phyloP scores from a whole-genome alignment of 1,284 basidiomycete species.

The Somion occarium region DNA sequence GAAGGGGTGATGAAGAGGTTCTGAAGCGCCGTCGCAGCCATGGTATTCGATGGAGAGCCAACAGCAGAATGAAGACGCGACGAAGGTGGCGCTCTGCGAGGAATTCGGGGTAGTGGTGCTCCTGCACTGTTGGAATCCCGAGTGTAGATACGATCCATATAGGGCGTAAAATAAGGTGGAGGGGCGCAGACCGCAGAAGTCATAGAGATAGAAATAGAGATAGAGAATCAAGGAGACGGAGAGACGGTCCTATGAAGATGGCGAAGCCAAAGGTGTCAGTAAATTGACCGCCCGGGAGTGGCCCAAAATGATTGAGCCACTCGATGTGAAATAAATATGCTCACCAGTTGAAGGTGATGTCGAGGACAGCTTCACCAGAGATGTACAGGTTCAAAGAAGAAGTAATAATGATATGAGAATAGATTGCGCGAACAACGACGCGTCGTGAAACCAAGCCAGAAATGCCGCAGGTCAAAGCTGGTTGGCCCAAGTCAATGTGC shows the following conservation, averaged over 20 bases:
- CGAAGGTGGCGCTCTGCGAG: slow-evolving; percentile 37
- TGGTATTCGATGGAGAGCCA: slow-evolving; percentile 8
- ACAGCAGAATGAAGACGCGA: slow-evolving; percentile 4
- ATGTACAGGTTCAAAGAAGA: too few species aligned
- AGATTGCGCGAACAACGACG: neutral
- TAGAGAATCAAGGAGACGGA: too few species aligned
- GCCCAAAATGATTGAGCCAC: too few species aligned
- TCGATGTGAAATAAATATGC: too few species aligned
- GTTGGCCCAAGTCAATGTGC: neutral
- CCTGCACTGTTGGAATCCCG: slow-evolving; percentile 49
- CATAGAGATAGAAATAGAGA: slow-evolving; percentile 8
- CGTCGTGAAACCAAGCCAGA: neutral
- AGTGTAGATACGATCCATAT: slow-evolving; percentile 29
- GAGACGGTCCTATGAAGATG: too few species aligned
- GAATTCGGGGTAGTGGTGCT: slow-evolving; percentile 50
- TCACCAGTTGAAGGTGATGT: too few species aligned
- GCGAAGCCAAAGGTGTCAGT: too few species aligned
- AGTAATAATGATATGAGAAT: too few species aligned
- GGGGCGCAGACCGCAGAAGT: slow-evolving; percentile 10
- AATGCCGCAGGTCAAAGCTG: neutral
- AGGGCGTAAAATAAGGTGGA: neutral
- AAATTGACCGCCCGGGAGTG: too few species aligned
- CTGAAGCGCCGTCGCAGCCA: slow-evolving; percentile 1
- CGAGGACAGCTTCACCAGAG: too few species aligned
- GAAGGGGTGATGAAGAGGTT: slow-evolving; percentile 2